Evolutionary conservation across 768 basidiomycete species (phyloP).

Genomic region (Roridomyces roridus): DNA sequence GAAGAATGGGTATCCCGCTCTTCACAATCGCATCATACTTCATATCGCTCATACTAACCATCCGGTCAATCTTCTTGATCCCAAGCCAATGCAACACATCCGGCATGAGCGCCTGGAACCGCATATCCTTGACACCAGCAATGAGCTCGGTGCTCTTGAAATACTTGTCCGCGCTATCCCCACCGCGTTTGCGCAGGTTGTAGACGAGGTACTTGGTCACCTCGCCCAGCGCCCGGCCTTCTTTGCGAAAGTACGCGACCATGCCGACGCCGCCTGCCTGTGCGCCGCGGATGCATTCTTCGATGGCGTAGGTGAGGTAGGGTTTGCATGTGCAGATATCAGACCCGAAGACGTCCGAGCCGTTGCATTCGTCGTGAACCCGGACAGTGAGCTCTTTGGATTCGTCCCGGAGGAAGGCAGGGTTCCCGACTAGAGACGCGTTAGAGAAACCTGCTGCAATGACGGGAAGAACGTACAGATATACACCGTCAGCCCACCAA

Average conservation of each 20-base stretch:
- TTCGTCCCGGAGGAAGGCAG: conserved; percentile 76
- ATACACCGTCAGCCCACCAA: conserved; percentile 90
- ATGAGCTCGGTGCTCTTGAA: conserved; percentile 94
- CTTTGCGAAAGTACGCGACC: conserved; percentile 94
- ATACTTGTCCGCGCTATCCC: conserved; percentile 92
- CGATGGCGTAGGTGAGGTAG: conserved; percentile 90
- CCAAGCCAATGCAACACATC: conserved; percentile 97
- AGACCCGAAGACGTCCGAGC: conserved; percentile 95
- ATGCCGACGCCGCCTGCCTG: conserved; percentile 85
- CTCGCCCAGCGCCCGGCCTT: conserved; percentile 92
- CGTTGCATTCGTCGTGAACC: conserved; percentile 96
- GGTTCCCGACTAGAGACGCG: conserved; percentile 71
- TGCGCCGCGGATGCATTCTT: conserved; percentile 86
- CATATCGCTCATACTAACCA: conserved; percentile 94
- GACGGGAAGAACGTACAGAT: conserved; percentile 62
- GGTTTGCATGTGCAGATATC: conserved; percentile 95
- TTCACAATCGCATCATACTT: conserved; percentile 95
- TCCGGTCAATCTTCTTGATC: conserved; percentile 83
- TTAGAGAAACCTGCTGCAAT: neutral
- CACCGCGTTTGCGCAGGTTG: conserved; percentile 93
- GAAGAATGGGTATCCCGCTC: conserved; percentile 82
- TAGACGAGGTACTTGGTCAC: conserved; percentile 97
- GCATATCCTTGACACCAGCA: conserved; percentile 95
- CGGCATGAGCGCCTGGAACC: conserved; percentile 95
- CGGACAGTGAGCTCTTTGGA: conserved; percentile 84